A percentile compares a stretch with the other conserved stretches of the same genome.
Evolutionary conservation across 129 eudicot species (phyloP).

Genomic region (Arctium lappa): DNA sequence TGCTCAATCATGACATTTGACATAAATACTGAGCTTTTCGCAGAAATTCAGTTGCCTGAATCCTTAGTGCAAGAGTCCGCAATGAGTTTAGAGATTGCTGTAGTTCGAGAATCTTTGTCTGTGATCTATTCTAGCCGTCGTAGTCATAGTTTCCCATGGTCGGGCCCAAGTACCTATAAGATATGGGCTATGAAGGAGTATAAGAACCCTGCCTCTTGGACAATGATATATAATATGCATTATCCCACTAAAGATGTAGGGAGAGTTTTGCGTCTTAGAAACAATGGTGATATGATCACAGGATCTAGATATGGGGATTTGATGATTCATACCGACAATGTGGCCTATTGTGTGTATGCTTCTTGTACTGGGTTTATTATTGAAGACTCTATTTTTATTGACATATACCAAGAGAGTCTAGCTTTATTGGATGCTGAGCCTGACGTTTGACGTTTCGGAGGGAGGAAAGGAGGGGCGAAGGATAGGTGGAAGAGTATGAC

Average conservation of each 20-base stretch:
- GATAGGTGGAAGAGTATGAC: background rate
- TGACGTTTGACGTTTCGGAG: background rate
- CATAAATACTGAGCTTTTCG: background rate
- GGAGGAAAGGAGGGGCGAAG: background rate
- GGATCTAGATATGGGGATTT: background rate
- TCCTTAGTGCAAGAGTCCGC: background rate
- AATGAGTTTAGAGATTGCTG: background rate
- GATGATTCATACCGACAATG: background rate
- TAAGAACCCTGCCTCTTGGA: background rate
- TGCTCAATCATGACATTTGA: slow-evolving; percentile 1
- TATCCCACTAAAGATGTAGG: background rate
- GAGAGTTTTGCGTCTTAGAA: background rate
- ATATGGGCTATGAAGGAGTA: slow-evolving; percentile 3
- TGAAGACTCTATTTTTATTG: background rate
- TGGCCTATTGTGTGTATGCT: background rate
- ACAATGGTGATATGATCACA: background rate
- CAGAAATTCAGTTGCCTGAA: background rate
- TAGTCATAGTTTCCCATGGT: background rate
- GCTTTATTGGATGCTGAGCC: background rate
- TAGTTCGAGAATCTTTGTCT: background rate
- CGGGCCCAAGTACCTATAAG: background rate
- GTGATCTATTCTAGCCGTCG: background rate
- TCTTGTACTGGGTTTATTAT: background rate
- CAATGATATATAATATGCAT: background rate
- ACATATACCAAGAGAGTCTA: background rate